Percentiles rank a stretch among this genome's conserved stretches.
Evolutionary conservation across 2,329 filamentous ascomycete species (phyloP).

Genomic region (Tolypocladium capitatum): DNA sequence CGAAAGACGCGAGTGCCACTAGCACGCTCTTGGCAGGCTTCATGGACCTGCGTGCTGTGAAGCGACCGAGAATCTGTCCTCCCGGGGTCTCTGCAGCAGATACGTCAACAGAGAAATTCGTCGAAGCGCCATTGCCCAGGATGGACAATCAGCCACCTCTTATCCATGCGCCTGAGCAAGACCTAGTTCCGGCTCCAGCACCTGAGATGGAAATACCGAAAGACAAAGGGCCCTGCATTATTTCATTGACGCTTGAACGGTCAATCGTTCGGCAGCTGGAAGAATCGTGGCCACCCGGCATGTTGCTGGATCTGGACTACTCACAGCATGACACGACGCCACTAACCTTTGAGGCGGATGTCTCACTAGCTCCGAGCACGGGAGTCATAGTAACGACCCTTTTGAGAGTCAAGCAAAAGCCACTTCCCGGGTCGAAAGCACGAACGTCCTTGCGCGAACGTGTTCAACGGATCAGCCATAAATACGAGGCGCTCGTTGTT

Average conservation of each 20-base stretch:
- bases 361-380: slow-evolving; percentile 54
- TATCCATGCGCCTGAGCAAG: not conserved
- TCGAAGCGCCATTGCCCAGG: not conserved
- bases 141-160: not conserved
- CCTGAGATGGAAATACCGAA: slow-evolving; percentile 8
- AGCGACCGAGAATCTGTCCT: slow-evolving; percentile 8
- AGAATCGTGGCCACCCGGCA: slow-evolving; percentile 30
- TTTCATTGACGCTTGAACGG: slow-evolving; percentile 36
- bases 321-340: slow-evolving; percentile 21
- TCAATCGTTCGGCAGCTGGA: slow-evolving; percentile 36
- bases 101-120: not conserved
- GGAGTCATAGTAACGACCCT: slow-evolving; percentile 61
- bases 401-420: slow-evolving; percentile 57
- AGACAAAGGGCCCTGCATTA: slow-evolving; percentile 26
- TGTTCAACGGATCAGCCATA: slow-evolving; percentile 35
- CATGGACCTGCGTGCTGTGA: slow-evolving; percentile 17
- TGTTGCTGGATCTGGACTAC: slow-evolving; percentile 50
- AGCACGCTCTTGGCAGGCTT: slow-evolving; percentile 16
- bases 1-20: slow-evolving; percentile 10
- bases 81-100: not conserved
- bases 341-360: slow-evolving; percentile 50
- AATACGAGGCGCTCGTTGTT: slow-evolving; percentile 57
- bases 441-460: slow-evolving; percentile 38
- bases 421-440: slow-evolving; percentile 39
- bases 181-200: slow-evolving; percentile 1